Evolutionary conservation across 1,284 basidiomycete genomes (phyloP), one percentile per base, ranked within the genome.

Genomic region (Somion occarium): DNA sequence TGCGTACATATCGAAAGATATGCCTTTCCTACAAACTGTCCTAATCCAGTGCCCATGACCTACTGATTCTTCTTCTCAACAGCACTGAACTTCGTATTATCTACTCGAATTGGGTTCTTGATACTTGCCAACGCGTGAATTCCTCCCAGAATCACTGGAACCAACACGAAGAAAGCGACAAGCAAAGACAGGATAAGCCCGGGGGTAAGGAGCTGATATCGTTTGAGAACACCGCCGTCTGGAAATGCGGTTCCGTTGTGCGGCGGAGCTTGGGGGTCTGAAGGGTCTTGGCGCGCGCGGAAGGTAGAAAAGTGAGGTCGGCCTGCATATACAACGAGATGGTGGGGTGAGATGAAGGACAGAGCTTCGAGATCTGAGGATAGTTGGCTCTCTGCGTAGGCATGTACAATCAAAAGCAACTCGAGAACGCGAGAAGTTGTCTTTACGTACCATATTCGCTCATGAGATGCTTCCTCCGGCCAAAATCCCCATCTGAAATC

Each of bases 41-140:
- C n/a, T n/a, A n/a, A n/a, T n/a, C n/a, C n/a, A n/a, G n/a, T n/a
- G n/a, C n/a, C n/a, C n/a, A n/a, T n/a, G 30, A 7, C 15, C 30
- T 34, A 92, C 73, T 92, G 88, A 59, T 76, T 84, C 78, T 93
- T 93, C 74, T 79, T 90, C 61, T 88, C 85, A 53, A 79, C 75
- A 9, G 81, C 82, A 57, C 73, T 83, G 59, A 78, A 85, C 7
- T 78, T 77, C 66, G 82, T 88, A n/a, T 83, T 80, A 52, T 85
- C 84, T 41, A 76, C 73, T 34, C 79, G 71, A 41, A 85, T 59
- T 3, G 86, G 80, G 42, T 83, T 87, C 66, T 93, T 88, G 54
- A 93, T 90, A 56, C 85, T 83, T 12, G 84, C 78, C 26, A 94
- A 73, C 1, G 89, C 81, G 13, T 68, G 74, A 49, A 93, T 75